Evolutionary conservation across 345 rosid species (phyloP).

Genomic region (Populus tremula): DNA sequence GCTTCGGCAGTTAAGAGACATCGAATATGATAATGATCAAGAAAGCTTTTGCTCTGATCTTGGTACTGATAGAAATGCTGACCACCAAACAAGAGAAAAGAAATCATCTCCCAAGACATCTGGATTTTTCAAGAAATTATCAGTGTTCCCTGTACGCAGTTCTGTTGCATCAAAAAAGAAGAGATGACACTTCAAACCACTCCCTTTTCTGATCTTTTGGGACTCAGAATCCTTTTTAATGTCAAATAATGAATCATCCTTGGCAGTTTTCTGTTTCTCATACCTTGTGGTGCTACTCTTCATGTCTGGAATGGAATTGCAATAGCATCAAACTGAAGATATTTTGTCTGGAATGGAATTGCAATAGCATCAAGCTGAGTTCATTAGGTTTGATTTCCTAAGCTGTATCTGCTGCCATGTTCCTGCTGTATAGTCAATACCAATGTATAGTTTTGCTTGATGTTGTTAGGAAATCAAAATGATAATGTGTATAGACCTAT

Average conservation of each 20-base stretch:
- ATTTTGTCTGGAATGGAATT: constrained; percentile 4
- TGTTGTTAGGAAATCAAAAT: too few relatives aligned
- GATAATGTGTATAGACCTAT: too few relatives aligned
- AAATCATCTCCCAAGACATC: constrained; percentile 40
- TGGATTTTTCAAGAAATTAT: constrained; percentile 27
- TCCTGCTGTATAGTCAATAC: constrained; percentile 9
- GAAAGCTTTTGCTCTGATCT: constrained; percentile 16
- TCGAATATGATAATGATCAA: constrained; percentile 19
- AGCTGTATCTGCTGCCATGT: constrained; percentile 14
- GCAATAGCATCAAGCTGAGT: neutral
- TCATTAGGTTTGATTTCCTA: constrained; percentile 4
- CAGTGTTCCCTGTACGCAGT: constrained; percentile 20
- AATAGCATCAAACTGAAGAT: neutral
- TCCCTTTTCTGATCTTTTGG: constrained; percentile 6
- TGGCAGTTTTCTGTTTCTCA: constrained; percentile 24
- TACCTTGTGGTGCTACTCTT: neutral
- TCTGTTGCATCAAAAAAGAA: constrained; percentile 28
- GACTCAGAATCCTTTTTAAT: neutral
- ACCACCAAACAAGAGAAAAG: constrained; percentile 19
- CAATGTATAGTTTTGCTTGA: constrained; percentile 18
- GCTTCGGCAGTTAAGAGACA: constrained; percentile 60
- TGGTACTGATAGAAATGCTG: constrained; percentile 13
- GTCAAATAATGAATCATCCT: constrained; percentile 7
- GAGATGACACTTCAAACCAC: constrained; percentile 31
- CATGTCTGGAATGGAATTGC: constrained; percentile 8